Evolutionary conservation across 2,329 filamentous ascomycete species (phyloP).

Genomic region (Ramularia endophylla): DNA sequence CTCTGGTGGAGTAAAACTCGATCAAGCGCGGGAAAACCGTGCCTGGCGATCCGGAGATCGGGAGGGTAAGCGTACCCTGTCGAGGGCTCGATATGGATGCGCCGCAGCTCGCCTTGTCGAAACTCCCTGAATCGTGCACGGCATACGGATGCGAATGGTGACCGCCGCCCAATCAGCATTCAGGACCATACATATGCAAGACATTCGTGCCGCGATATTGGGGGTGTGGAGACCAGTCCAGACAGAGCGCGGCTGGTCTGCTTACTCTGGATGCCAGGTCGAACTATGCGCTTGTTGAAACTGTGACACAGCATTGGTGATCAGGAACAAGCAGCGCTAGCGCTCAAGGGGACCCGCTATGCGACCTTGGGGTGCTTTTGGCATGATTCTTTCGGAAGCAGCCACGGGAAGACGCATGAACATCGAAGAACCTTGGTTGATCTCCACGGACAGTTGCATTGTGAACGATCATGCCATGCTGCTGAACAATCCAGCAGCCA

Average conservation of each 20-base stretch:
- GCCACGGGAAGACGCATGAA: conserved; percentile 7
- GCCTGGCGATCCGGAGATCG: conserved; percentile 4
- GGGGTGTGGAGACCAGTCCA: no score
- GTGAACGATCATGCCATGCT: conserved; percentile 2
- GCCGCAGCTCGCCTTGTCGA: no score
- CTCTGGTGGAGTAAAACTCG: no score
- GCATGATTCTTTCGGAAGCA: conserved; percentile 1
- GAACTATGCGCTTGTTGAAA: background rate
- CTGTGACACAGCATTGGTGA: conserved; percentile 18
- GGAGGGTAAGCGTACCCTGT: no score
- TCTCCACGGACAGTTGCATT: no score
- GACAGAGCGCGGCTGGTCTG: no score
- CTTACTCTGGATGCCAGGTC: no score
- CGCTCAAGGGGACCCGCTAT: conserved; percentile 13
- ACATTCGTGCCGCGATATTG: no score
- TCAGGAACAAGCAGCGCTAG: conserved; percentile 30
- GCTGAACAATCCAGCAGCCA: conserved; percentile 1
- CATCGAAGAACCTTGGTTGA: background rate
- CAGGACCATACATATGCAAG: no score
- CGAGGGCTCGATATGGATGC: no score
- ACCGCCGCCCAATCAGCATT: background rate
- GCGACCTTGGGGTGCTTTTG: background rate
- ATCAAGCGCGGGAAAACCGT: background rate
- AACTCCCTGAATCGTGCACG: no score
- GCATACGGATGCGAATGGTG: no score